phyloP scores from a whole-genome alignment of 2,329 filamentous ascomycete genomes.

The Neophaeococcomyces mojaviensis region DNA sequence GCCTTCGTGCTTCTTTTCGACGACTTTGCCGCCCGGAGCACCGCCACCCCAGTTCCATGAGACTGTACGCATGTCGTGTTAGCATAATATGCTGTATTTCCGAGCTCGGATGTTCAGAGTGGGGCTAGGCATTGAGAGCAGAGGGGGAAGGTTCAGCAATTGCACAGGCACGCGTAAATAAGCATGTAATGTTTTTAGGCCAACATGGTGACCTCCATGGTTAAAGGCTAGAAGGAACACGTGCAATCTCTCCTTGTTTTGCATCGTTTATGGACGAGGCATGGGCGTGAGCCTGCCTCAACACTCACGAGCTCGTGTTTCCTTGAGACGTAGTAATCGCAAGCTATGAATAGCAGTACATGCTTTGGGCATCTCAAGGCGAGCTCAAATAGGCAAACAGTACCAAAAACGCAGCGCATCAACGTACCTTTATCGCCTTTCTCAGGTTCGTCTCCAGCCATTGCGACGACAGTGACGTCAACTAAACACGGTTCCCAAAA shows the following conservation, averaged over 20 bases:
- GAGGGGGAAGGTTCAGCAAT: neutral
- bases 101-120: neutral
- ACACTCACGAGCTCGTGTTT: too few relatives aligned
- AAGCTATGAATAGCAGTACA: conserved; percentile 6
- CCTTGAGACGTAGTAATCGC: neutral
- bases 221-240: too few relatives aligned
- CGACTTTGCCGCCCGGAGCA: conserved; percentile 50
- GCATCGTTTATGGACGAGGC: too few relatives aligned
- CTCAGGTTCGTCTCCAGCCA: conserved; percentile 43
- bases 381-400: too few relatives aligned
- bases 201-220: too few relatives aligned
- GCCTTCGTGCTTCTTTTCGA: conserved; percentile 50
- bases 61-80: conserved; percentile 35
- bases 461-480: conserved; percentile 24
- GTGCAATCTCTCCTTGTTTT: too few relatives aligned
- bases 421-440: conserved; percentile 45
- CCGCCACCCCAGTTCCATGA: conserved; percentile 56
- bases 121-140: neutral
- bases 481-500: neutral
- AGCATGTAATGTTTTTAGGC: too few relatives aligned
- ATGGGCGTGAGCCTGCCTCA: too few relatives aligned
- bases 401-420: neutral
- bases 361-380: too few relatives aligned
- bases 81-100: neutral
- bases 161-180: neutral